phyloP scores from a whole-genome alignment of 1,139 yeast species.

The Starmera stellimalicola region DNA sequence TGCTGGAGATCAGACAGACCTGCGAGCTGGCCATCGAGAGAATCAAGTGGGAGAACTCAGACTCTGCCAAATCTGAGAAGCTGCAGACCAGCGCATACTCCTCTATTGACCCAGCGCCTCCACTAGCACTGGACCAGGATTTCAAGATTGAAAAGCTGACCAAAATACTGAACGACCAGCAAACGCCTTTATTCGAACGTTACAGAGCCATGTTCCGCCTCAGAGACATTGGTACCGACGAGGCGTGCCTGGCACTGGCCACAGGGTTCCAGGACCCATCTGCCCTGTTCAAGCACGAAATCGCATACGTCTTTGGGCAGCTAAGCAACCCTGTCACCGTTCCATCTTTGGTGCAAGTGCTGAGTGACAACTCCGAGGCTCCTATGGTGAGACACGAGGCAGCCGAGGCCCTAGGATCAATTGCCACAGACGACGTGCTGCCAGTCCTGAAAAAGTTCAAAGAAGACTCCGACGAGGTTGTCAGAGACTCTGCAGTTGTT shows the following conservation, averaged over 20 bases:
- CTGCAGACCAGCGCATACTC: slow-evolving; percentile 71
- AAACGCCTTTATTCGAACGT: slow-evolving; percentile 77
- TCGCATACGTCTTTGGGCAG: slow-evolving; percentile 97
- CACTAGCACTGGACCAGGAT: slow-evolving; percentile 59
- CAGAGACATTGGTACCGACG: slow-evolving; percentile 89
- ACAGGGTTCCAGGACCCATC: slow-evolving; percentile 83
- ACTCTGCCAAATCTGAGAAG: slow-evolving; percentile 48
- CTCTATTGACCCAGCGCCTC: slow-evolving; percentile 98
- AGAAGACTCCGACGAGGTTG: slow-evolving; percentile 78
- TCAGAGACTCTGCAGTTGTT: slow-evolving; percentile 91
- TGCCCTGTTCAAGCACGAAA: slow-evolving; percentile 93
- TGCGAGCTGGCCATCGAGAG: slow-evolving; percentile 95
- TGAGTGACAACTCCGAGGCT: slow-evolving; percentile 71
- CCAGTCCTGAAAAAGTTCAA: slow-evolving; percentile 77
- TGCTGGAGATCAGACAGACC: slow-evolving; percentile 87
- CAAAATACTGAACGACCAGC: slow-evolving; percentile 63
- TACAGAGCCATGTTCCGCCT: slow-evolving; percentile 98
- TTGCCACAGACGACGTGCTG: slow-evolving; percentile 93
- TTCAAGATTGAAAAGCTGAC: slow-evolving; percentile 56
- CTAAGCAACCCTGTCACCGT: slow-evolving; percentile 90
- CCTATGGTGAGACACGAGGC: slow-evolving; percentile 99
- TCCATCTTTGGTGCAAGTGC: slow-evolving; percentile 75
- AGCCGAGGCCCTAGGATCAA: slow-evolving; percentile 95
- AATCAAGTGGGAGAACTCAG: slow-evolving; percentile 85
- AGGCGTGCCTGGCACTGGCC: slow-evolving; percentile 88